Base-by-base conservation (phyloP, 495 filamentous ascomycete species). In the Podospora tetraspora region DNA sequence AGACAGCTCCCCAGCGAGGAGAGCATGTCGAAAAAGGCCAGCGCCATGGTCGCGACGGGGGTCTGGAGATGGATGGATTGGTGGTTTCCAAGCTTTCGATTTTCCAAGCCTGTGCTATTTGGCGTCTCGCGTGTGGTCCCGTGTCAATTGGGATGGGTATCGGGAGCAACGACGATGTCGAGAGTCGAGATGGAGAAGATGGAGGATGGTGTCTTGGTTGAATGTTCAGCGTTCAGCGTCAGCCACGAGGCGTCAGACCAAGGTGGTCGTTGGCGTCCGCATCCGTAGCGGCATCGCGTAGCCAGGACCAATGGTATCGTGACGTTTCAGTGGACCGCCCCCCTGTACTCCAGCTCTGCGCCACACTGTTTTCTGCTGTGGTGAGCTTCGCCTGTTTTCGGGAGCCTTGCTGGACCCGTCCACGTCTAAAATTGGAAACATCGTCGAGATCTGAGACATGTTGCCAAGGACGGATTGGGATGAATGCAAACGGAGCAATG, bases 1-100 rank as follows among this genome's bases (percentile, higher is more conserved):
- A 97, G 87, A 84, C 94, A 98, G 80, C 91, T 93, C 65, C 91
- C 92, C 65, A 99, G 86, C 65, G 92, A 94, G 77, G 93, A 97
- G 66, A 97, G 79, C 21, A 96, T 82, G 78, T 98, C 95, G 69
- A 93, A 88, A 62, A 97, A 85, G 75, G 93, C 89, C 76, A 95
- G 91, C 70, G 92, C 85, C 92, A 95, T 95, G 77, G 71, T 78
- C 11, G 37, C 37, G n/a, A 21, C 29, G 12, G 61, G 32, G 32
- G 32, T 37, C 11, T 3, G 32, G 32, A 19, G 37, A 19, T 43
- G 43, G 43, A n/a, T 52, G 34, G 34, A 19, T 43, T 5, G 34
- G 13, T n/a, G 43, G 43, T 52, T 52, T 12, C 16, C 43, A n/a
- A 52, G 43, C 7, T 52, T 52, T 11, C 32, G 32, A 34, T 13